A percentile compares a stretch with the other conserved stretches of the same genome.
phyloP scores from a whole-genome alignment of 345 rosid genomes.

The Diplotaxis tenuifolia region DNA sequence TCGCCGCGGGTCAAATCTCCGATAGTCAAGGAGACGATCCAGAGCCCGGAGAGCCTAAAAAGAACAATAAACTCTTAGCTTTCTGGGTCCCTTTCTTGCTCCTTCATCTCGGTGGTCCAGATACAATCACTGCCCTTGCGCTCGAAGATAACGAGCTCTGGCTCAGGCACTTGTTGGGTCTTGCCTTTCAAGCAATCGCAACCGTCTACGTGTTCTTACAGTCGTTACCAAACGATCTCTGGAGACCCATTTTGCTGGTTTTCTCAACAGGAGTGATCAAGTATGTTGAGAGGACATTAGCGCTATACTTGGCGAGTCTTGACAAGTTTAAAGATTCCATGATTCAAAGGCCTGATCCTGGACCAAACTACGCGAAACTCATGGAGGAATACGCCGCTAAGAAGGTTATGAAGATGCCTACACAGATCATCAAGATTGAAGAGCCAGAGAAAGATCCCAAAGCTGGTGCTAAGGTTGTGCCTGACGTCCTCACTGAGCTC shows the following conservation, averaged over 20 bases:
- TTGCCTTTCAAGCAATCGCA: constrained; percentile 24
- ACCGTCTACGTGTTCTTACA: constrained; percentile 27
- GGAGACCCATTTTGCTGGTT: constrained; percentile 24
- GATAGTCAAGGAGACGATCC: constrained; percentile 31
- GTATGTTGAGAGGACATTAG: constrained; percentile 47
- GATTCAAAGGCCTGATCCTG: constrained; percentile 29
- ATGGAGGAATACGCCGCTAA: constrained; percentile 14
- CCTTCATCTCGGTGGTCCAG: constrained; percentile 47
- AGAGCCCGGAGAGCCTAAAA: neutral
- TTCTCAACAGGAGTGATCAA: constrained; percentile 37
- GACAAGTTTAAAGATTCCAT: constrained; percentile 33
- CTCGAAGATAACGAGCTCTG: constrained; percentile 45
- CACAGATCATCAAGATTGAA: constrained; percentile 11
- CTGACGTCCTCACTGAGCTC: neutral
- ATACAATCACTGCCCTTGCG: constrained; percentile 45
- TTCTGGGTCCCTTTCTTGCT: constrained; percentile 45
- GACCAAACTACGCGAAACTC: constrained; percentile 29
- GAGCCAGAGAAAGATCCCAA: constrained; percentile 42
- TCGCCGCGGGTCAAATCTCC: constrained; percentile 33
- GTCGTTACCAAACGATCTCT: constrained; percentile 11
- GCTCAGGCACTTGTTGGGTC: constrained; percentile 39
- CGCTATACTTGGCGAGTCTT: constrained; percentile 39
- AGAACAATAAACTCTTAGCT: constrained; percentile 12
- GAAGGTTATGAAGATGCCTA: constrained; percentile 22
- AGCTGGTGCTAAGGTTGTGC: neutral